Evolutionary conservation across 176 grass and related monocot genomes (phyloP), one percentile per base, ranked within the genome.

Genomic region (Carex littledalei): DNA sequence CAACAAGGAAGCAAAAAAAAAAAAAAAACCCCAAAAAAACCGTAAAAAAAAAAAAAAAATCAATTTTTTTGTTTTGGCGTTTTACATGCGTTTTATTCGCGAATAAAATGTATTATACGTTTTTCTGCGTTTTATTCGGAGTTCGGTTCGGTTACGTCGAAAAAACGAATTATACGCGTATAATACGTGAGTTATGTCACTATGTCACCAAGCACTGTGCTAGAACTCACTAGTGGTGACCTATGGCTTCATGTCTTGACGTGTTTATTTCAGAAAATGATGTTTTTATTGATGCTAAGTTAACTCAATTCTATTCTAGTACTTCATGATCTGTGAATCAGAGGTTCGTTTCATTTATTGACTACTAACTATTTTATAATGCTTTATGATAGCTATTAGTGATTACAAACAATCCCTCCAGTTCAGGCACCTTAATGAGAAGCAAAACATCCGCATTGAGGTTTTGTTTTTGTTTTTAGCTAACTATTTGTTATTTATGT

Each of bases 361-460:
- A 64, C 64, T 69, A 31, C 56, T 85, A 24, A 85, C 56, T 8
- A 39, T 81, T 68, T 82, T 85, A 1, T 29, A 29, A 79, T 54
- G 54, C 67, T 55, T 64, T 16, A 63, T 88, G 24, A 53, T 88
- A 99, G 96, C 96, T 88, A 63, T 91, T 39, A 99, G 91, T 86
- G 93, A 99, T 37, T 94, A 95, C 84, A 95, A 88, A 82, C 96
- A 95, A 34, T 95, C 96, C 17, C 79, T 95, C 53, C 96, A 99
- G 78, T 99, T 99, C 81, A 91, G 94, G 75, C 85, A 92, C 41
- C 88, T 99, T n/a, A 95, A 99, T 64, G 90, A 99, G 79, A 99
- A 99, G 57, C 88, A 90, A 91, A 99, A 99, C 75, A 95, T 99
- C 71, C 88, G 90, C 87, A 80, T 99, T 29, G 93, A 99, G 93